These are phyloP conservation scores for Isatis lusitanica DNA, from an alignment of 441 rosid species.

Conservation along the genomic window DNA sequence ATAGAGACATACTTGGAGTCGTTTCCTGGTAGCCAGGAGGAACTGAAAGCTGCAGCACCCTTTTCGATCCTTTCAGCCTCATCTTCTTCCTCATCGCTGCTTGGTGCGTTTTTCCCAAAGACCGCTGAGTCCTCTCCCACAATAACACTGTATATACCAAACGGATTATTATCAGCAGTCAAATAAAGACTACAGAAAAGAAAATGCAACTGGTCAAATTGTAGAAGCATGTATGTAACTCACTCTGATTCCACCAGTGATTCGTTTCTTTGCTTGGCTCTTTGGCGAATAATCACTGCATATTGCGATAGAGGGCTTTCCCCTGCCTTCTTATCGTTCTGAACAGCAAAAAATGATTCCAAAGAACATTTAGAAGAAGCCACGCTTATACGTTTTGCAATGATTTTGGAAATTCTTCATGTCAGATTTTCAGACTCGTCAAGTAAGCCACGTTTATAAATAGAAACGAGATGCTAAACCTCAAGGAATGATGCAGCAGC, in stretches of 20 bases:
- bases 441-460: background rate
- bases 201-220: background rate
- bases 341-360: conserved; percentile 13
- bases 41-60: conserved; percentile 66
- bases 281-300: conserved; percentile 50
- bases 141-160: conserved; percentile 56
- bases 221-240: background rate
- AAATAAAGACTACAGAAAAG: background rate
- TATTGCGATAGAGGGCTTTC: conserved; percentile 71
- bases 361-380: conserved; percentile 13
- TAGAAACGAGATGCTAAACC: conserved; percentile 42
- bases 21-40: conserved; percentile 84
- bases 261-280: conserved; percentile 68
- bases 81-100: conserved; percentile 56
- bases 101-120: conserved; percentile 52
- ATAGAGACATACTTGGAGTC: conserved; percentile 52
- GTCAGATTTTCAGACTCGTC: background rate
- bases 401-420: background rate
- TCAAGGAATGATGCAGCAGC: conserved; percentile 69
- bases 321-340: conserved; percentile 71
- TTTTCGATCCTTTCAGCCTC: conserved; percentile 44
- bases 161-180: conserved; percentile 11
- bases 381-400: background rate
- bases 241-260: conserved; percentile 87
- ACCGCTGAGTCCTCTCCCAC: conserved; percentile 77